Percentiles rank a stretch among this genome's conserved stretches.
Conservation (phyloP, 73 alveolate genomes). For the Paramecium caudatum region DNA sequence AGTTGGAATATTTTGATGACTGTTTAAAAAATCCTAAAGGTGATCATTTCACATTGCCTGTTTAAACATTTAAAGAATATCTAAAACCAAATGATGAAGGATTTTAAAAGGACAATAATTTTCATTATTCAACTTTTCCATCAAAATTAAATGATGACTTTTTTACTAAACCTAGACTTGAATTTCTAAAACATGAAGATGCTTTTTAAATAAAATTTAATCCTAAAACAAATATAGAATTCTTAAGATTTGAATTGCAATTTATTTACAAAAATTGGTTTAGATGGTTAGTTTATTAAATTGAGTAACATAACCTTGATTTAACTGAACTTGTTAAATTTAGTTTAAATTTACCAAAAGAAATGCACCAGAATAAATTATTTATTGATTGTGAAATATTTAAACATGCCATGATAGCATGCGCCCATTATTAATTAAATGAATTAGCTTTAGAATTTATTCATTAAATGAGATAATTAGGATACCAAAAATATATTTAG, state of each 20-base stretch:
- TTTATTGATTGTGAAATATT: slow-evolving; percentile 24
- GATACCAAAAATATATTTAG: neutral
- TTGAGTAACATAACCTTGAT: neutral
- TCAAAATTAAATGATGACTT: neutral
- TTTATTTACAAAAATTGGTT: slow-evolving; percentile 39
- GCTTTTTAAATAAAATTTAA: neutral
- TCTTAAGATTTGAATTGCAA: slow-evolving; percentile 2
- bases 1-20: slow-evolving; percentile 61
- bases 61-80: neutral
- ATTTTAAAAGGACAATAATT: neutral
- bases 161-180: slow-evolving; percentile 42
- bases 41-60: slow-evolving; percentile 3
- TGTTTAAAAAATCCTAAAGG: slow-evolving; percentile 4
- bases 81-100: slow-evolving; percentile 13
- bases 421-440: slow-evolving; percentile 6
- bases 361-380: slow-evolving; percentile 14
- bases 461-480: neutral
- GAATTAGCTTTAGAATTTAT: slow-evolving; percentile 38
- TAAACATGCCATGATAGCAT: neutral
- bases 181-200: slow-evolving; percentile 7
- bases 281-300: neutral
- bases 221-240: neutral
- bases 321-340: neutral
- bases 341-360: neutral
- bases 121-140: slow-evolving; percentile 10